Evolutionary conservation across 2,329 filamentous ascomycete genomes (phyloP), one percentile per base, ranked within the genome.

Genomic region (Fusarium aywerte): DNA sequence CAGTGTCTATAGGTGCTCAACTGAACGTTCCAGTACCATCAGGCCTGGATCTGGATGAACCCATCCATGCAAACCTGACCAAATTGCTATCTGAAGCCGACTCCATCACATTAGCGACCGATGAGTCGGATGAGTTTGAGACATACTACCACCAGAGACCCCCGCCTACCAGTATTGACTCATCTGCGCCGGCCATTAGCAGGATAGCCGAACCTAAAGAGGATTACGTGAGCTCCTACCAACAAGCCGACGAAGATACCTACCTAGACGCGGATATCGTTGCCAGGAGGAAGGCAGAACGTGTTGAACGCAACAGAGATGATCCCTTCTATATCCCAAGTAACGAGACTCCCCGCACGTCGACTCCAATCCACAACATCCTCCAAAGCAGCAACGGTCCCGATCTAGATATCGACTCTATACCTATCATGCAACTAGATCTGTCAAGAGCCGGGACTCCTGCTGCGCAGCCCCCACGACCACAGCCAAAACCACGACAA

Each of bases 341-440:
- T 39, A 83, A 82, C 25, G 80, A 79, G n/a, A 79, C 80, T 1
- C 88, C 87, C 5, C 87, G 88, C 32, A 85, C 86, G 7, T 90
- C 90, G 1, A 95, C 92, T 1, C 92, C 92, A 1, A 89, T 96
- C 48, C 91, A 95, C 73, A 91, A 88, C 67, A 92, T 96, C 58
- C 81, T 92, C 4, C 85, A 88, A 59, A 88, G 84, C 58, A 88
- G 88, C 58, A 94, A 95, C 74, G 90, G 89, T 3, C 89, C 90
- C 4, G 90, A 92, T 42, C 81, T 98, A 10, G 95, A 99, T 75
- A 90, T 99, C 40, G 96, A 99, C 78, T 88, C 92, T 3, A 99
- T 99, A 72, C 96, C 96, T 3, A 95, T 99, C 73, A 96, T 99
- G 89, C 89, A 97, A 75, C 84, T 99, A 44, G 90, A 96, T 64